Evolutionary conservation across 192 early-diverging fungal genomes (phyloP).

Genomic region (Backusella tuberculispora): DNA sequence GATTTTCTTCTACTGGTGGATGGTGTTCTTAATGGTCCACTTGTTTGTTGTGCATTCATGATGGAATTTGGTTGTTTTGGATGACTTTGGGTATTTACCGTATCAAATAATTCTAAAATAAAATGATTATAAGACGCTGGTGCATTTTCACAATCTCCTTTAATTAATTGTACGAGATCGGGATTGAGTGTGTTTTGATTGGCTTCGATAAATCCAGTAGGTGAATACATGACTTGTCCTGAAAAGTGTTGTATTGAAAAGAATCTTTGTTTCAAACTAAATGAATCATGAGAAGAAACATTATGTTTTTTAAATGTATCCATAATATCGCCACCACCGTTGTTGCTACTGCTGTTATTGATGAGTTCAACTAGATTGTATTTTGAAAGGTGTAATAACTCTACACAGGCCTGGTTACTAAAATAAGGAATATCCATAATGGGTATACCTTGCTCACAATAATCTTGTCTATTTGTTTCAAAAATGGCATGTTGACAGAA

Average conservation of each 20-base stretch:
- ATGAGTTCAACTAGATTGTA: slow-evolving; percentile 73
- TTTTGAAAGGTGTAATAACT: slow-evolving; percentile 67
- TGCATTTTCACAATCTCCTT: slow-evolving; percentile 56
- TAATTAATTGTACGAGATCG: slow-evolving; percentile 86
- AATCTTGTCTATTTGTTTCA: slow-evolving; percentile 65
- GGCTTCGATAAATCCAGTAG: slow-evolving; percentile 68
- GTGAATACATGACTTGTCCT: slow-evolving; percentile 68
- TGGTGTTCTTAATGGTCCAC: slow-evolving; percentile 70
- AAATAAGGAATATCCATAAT: slow-evolving; percentile 58
- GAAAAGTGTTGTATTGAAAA: slow-evolving; percentile 88
- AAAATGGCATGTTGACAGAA: slow-evolving; percentile 74
- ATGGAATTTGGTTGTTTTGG: slow-evolving; percentile 73
- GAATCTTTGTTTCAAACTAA: slow-evolving; percentile 42
- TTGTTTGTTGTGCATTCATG: slow-evolving; percentile 78
- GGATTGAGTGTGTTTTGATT: slow-evolving; percentile 80
- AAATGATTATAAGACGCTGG: slow-evolving; percentile 71
- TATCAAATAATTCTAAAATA: slow-evolving; percentile 71
- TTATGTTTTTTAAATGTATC: slow-evolving; percentile 58
- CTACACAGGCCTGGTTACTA: slow-evolving; percentile 68
- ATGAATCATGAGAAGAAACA: slow-evolving; percentile 48
- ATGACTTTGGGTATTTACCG: slow-evolving; percentile 77
- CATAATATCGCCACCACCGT: slow-evolving; percentile 54
- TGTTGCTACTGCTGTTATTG: slow-evolving; percentile 45
- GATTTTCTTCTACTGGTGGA: slow-evolving; percentile 55
- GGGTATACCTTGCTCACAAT: slow-evolving; percentile 59